Percentiles rank a stretch among this genome's conserved stretches.
These are phyloP conservation scores for Ophiobolus disseminans DNA, from an alignment of 2,329 filamentous ascomycete species.

Conservation along the genomic window DNA sequence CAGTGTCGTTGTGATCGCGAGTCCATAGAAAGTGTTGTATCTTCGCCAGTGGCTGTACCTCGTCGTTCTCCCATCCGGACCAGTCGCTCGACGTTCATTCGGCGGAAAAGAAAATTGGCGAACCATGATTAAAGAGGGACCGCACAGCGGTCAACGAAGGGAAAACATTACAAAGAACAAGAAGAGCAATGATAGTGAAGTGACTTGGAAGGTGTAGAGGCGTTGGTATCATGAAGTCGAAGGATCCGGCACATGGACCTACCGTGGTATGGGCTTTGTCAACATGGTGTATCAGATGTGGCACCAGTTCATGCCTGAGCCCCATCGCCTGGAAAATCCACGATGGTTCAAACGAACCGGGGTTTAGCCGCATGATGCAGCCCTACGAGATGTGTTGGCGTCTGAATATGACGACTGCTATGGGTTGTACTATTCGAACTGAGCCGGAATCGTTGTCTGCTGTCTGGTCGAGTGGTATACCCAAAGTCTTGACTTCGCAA, in stretches of 20 bases:
- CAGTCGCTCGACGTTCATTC: constrained; percentile 13
- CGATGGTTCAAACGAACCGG: not conserved
- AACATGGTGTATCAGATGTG: constrained; percentile 21
- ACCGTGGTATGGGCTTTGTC: constrained; percentile 14
- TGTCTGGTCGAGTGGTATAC: not conserved
- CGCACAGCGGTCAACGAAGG: constrained; percentile 23
- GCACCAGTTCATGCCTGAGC: constrained; percentile 15
- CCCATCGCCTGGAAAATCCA: constrained; percentile 6
- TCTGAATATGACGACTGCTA: not conserved
- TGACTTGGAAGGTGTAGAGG: not conserved
- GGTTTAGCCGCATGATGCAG: constrained; percentile 11
- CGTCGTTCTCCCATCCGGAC: constrained; percentile 20
- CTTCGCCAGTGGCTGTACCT: constrained; percentile 32
- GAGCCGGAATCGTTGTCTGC: not conserved
- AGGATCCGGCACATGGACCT: constrained; percentile 8
- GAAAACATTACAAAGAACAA: constrained; percentile 9
- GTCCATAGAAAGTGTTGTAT: constrained; percentile 38
- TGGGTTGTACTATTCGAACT: not conserved
- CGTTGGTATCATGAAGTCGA: not conserved
- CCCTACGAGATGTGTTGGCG: not conserved
- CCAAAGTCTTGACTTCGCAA: not conserved
- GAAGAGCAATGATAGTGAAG: constrained; percentile 6
- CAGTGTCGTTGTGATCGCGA: constrained; percentile 32
- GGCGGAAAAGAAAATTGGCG: constrained; percentile 28
- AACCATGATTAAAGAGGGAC: constrained; percentile 23